phyloP scores from a whole-genome alignment of 352 stramenopile genomes.

The Halophytophthora polymorphica region DNA sequence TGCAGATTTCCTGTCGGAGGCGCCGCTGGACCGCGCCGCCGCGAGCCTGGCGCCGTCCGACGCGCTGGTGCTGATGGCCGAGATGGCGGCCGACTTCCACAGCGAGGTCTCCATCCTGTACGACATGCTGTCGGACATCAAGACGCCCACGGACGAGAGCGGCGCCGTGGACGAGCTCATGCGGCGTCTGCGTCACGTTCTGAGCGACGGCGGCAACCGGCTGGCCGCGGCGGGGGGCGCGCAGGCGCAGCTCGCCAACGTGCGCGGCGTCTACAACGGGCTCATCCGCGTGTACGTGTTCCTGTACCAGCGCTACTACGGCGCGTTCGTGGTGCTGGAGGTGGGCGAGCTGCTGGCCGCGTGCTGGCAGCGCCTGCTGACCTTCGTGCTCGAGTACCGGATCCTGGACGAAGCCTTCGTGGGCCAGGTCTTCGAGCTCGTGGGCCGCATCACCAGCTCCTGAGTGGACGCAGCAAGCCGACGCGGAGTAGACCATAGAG shows the following conservation, averaged over 20 bases:
- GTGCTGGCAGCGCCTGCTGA: conserved; percentile 60
- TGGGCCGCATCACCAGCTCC: conserved; percentile 38
- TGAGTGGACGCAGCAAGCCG: conserved; percentile 2
- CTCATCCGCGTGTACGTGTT: conserved; percentile 70
- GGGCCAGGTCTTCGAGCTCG: conserved; percentile 51
- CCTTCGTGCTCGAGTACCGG: conserved; percentile 58
- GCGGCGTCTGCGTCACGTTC: conserved; percentile 29
- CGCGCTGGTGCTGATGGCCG: conserved; percentile 37
- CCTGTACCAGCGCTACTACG: conserved; percentile 52
- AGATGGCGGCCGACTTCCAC: conserved; percentile 65
- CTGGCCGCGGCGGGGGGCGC: neutral
- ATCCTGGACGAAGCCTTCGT: conserved; percentile 60
- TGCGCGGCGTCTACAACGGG: conserved; percentile 56
- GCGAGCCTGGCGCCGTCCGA: conserved; percentile 38
- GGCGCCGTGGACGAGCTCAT: conserved; percentile 61
- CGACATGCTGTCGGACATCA: conserved; percentile 68
- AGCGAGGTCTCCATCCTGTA: conserved; percentile 63
- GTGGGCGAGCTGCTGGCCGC: conserved; percentile 49
- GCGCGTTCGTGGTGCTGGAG: conserved; percentile 54
- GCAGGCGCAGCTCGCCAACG: conserved; percentile 25
- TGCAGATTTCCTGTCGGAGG: conserved; percentile 31
- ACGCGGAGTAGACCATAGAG: neutral
- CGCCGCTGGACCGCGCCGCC: conserved; percentile 33
- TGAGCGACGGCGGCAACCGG: conserved; percentile 15
- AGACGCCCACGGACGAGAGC: conserved; percentile 36